Evolutionary conservation across 1,284 basidiomycete species (phyloP), one percentile per base, ranked within the genome.

Genomic region (Lignosus rhinocerotis): DNA sequence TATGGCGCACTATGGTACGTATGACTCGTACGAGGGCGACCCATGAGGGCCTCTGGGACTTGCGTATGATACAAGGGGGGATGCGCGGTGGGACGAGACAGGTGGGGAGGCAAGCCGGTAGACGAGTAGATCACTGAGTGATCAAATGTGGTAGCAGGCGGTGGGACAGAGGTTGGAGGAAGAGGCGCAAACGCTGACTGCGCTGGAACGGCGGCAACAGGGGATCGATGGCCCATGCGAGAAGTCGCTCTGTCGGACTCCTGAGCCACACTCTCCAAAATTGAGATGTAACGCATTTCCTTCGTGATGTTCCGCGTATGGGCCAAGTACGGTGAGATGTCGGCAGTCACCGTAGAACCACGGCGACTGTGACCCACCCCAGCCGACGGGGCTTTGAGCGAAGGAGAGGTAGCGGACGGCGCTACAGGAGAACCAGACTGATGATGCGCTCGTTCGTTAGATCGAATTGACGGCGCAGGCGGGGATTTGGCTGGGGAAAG

Each of bases 251-350:
- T 77, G 8, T 84, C 85, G 2, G 88, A 87, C 69, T 92, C 88
- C 62, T 86, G 83, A 1, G 83, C 88, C 41, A 91, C 82, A 17
- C 81, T 78, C 69, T 92, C 89, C n/a, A 92, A 75, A 59, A 92
- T 75, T 1, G 89, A 86, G 38, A 91, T 76, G 64, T 91, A 89
- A 67, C 84, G 86, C 70, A 89, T 71, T 60, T 80, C 80, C 69
- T 85, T 87, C 19, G 83, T 80, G 36, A 83, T 84, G 7, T 78
- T 75, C 14, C 81, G 81, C 2, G 80, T 72, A 49, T 78, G 78
- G 9, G 82, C 76, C 49, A 88, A 72, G 69, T 88, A 88, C 0
- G 87, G 86, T 6, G 85, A 87, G 54, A 87, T 83, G 64, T 86
- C 84, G 7, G 83, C 80, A 19, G 80, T 79, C 32, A 67, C 58